phyloP scores from a whole-genome alignment of 768 basidiomycete species.

The Termitomyces sp. region DNA sequence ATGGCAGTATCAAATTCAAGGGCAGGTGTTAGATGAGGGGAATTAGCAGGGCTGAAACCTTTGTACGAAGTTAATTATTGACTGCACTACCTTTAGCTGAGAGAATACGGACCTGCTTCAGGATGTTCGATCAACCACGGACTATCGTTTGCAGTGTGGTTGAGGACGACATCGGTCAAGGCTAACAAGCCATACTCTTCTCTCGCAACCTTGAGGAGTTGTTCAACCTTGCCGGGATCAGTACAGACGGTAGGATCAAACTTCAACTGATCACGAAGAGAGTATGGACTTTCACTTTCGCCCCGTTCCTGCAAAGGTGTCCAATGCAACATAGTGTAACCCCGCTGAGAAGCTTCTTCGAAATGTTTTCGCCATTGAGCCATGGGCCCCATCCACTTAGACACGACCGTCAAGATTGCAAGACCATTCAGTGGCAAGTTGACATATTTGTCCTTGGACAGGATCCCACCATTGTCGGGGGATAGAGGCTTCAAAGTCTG shows the following conservation, averaged over 20 bases:
- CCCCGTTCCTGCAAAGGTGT: constrained; percentile 93
- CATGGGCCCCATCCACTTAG: constrained; percentile 96
- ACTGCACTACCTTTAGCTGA: not conserved
- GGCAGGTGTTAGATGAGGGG: constrained; percentile 90
- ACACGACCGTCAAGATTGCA: constrained; percentile 85
- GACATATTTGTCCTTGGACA: constrained; percentile 47
- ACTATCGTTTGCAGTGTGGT: constrained; percentile 95
- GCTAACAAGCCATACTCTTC: constrained; percentile 88
- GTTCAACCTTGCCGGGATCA: constrained; percentile 55
- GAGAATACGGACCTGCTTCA: constrained; percentile 72
- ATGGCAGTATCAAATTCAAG: constrained; percentile 89
- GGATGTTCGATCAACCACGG: constrained; percentile 91
- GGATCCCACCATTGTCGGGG: constrained; percentile 44
- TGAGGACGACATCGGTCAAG: constrained; percentile 93
- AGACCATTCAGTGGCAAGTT: constrained; percentile 86
- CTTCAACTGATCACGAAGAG: constrained; percentile 80
- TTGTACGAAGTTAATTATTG: not conserved
- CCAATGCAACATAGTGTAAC: constrained; percentile 98
- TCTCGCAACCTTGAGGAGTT: constrained; percentile 65
- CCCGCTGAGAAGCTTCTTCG: constrained; percentile 78
- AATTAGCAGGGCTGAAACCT: constrained; percentile 91
- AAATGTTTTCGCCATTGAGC: constrained; percentile 77
- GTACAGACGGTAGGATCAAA: constrained; percentile 76
- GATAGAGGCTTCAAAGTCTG: constrained; percentile 47
- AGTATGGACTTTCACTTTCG: constrained; percentile 88